Evolutionary conservation across 257 asterid genomes (phyloP).

Genomic region (Nicotiana sylvestris): DNA sequence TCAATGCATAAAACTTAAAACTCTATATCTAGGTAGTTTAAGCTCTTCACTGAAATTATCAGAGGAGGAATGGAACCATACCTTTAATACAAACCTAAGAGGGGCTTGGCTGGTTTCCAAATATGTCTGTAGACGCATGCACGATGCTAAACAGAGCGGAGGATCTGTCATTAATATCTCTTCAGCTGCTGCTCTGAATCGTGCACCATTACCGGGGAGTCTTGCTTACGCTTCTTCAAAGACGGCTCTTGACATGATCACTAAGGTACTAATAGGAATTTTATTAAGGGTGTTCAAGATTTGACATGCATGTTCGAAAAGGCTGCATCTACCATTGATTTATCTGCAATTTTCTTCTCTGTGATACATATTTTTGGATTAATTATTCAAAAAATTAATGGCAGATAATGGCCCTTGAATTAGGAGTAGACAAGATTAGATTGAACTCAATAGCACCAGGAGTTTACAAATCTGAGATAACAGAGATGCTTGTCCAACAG

Average conservation of each 20-base stretch:
- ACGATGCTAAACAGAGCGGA: conserved; percentile 17
- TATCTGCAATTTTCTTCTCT: no score
- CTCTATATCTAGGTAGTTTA: conserved; percentile 15
- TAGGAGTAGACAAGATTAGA: conserved; percentile 29
- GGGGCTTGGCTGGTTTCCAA: conserved; percentile 36
- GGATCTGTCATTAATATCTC: conserved; percentile 40
- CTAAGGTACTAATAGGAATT: background rate
- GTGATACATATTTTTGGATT: no score
- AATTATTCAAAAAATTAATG: background rate
- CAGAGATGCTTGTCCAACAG: no score
- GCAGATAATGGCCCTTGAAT: conserved; percentile 39
- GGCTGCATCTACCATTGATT: no score
- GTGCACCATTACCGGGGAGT: conserved; percentile 19
- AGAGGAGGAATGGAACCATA: conserved; percentile 28
- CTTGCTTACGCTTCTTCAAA: conserved; percentile 30
- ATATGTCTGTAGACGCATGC: conserved; percentile 15
- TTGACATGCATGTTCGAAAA: no score
- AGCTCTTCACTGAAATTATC: conserved; percentile 22
- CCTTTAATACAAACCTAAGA: conserved; percentile 23
- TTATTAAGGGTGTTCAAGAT: no score
- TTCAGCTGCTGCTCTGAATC: conserved; percentile 25
- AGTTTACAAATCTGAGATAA: background rate
- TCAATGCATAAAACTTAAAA: no score
- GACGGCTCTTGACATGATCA: background rate
- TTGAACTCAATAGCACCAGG: conserved; percentile 40